These are phyloP conservation scores for Daldinia childiae DNA, from an alignment of 495 filamentous ascomycete species.

Conservation along the genomic window DNA sequence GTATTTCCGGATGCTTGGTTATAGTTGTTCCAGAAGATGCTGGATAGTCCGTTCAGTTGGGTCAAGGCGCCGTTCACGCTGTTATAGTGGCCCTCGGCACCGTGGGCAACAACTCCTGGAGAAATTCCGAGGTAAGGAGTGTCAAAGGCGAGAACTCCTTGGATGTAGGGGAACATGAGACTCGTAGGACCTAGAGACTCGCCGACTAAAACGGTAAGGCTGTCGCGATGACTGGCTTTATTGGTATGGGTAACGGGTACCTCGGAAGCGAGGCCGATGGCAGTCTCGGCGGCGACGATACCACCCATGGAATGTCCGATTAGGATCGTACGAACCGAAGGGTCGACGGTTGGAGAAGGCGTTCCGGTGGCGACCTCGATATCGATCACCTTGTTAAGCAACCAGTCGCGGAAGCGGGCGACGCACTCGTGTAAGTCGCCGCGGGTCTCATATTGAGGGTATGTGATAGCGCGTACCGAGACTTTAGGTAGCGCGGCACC, in stretches of 20 bases:
- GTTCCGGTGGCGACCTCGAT: conserved; percentile 86
- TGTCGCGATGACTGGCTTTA: conserved; percentile 28
- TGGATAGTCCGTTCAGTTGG: conserved; percentile 69
- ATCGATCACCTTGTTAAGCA: conserved; percentile 92
- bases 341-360: conserved; percentile 86
- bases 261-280: conserved; percentile 74
- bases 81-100: conserved; percentile 85
- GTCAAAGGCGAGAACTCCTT: conserved; percentile 92
- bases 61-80: conserved; percentile 74
- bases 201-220: conserved; percentile 29
- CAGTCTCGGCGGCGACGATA: conserved; percentile 90
- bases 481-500: conserved; percentile 77
- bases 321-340: conserved; percentile 83
- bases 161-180: conserved; percentile 76
- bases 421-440: conserved; percentile 88
- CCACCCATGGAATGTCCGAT: conserved; percentile 97
- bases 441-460: conserved; percentile 91
- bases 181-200: conserved; percentile 44
- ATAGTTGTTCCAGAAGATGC: conserved; percentile 66
- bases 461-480: conserved; percentile 73
- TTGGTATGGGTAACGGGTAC: conserved; percentile 63
- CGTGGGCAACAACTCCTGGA: conserved; percentile 87
- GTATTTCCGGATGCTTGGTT: conserved; percentile 46
- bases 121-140: conserved; percentile 93
- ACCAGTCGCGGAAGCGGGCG: conserved; percentile 85